These are phyloP conservation scores for Climacium dendroides DNA, from an alignment of 225 moss, liverwort and hornwort genomes.

Conservation along the genomic window DNA sequence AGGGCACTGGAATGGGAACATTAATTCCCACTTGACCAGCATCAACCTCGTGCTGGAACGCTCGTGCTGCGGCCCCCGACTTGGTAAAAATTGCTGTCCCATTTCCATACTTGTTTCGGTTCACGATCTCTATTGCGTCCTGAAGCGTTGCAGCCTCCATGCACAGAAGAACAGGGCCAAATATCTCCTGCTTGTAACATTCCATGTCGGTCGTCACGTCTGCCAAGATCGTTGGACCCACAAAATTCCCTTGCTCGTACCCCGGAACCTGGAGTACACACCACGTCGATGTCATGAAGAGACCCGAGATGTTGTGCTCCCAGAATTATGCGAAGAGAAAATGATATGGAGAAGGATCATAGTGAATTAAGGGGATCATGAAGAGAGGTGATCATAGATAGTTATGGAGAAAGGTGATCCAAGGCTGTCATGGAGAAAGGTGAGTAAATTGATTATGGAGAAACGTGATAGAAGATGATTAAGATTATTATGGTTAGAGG, in stretches of 20 bases:
- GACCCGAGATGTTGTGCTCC: not conserved
- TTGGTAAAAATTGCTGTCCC: constrained; percentile 92
- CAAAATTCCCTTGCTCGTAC: constrained; percentile 84
- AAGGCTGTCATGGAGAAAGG: not conserved
- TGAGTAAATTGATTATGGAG: not conserved
- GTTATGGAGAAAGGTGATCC: not conserved
- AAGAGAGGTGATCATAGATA: not conserved
- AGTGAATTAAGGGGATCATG: not conserved
- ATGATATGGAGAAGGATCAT: not conserved
- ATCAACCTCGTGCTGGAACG: constrained; percentile 89
- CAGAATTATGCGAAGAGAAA: not conserved
- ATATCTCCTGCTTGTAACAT: constrained; percentile 93
- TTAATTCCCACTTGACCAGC: constrained; percentile 98
- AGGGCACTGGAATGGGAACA: constrained; percentile 90
- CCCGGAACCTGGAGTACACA: constrained; percentile 34
- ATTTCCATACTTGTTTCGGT: constrained; percentile 82
- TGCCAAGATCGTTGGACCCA: constrained; percentile 89
- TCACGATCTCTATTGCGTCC: constrained; percentile 74
- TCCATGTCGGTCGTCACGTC: constrained; percentile 84
- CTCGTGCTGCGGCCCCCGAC: constrained; percentile 82
- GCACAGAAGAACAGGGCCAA: constrained; percentile 86
- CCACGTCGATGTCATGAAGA: not conserved
- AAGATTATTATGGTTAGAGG: not conserved
- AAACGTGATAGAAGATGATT: not conserved
- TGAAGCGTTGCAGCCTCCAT: constrained; percentile 66